Evolutionary conservation across 2,329 filamentous ascomycete species (phyloP).

Genomic region (Penicillium palitans): DNA sequence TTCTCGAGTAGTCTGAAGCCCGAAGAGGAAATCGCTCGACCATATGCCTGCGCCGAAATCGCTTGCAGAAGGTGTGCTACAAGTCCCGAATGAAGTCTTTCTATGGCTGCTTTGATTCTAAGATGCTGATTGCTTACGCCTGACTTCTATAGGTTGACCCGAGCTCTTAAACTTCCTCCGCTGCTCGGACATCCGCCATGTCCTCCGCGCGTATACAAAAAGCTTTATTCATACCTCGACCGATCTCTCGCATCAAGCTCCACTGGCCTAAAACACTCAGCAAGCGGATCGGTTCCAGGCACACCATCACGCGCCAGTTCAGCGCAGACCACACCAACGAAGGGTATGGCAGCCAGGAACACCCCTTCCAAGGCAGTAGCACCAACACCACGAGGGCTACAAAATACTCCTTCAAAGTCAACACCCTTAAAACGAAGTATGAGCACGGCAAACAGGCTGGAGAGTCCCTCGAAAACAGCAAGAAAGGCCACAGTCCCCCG

Average conservation of each 20-base stretch:
- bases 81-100: neutral
- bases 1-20: constrained; percentile 75
- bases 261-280: constrained; percentile 37
- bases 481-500: constrained; percentile 19
- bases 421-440: constrained; percentile 43
- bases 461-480: constrained; percentile 24
- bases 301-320: constrained; percentile 32
- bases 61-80: constrained; percentile 74
- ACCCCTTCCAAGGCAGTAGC: constrained; percentile 32
- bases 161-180: constrained; percentile 71
- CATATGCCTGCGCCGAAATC: constrained; percentile 82
- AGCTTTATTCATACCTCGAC: constrained; percentile 78
- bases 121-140: neutral
- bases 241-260: constrained; percentile 57
- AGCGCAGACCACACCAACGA: constrained; percentile 43
- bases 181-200: constrained; percentile 76
- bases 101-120: neutral
- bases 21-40: constrained; percentile 83
- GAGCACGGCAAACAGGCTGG: constrained; percentile 20
- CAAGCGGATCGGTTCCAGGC: constrained; percentile 34
- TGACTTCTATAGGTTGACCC: constrained; percentile 65
- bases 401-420: constrained; percentile 49
- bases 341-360: constrained; percentile 20
- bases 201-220: constrained; percentile 77
- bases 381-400: constrained; percentile 32